Evolutionary conservation across 495 filamentous ascomycete species (phyloP).

Genomic region (Talaromyces thailandensis): DNA sequence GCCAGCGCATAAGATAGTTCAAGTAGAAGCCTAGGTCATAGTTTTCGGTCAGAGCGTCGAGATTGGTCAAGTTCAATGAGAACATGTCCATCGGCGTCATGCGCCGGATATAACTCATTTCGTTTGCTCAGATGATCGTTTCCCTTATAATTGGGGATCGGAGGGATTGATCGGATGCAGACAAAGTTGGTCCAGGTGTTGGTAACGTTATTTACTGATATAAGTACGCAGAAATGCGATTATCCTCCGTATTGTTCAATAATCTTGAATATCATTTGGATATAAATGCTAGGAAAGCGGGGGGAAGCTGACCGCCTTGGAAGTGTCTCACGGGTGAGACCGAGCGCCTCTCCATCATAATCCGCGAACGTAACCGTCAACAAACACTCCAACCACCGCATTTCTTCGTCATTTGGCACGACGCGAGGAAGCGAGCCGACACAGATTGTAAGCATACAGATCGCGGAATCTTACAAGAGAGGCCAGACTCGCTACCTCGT

Average conservation of each 20-base stretch:
- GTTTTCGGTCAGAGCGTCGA: slow-evolving; percentile 91
- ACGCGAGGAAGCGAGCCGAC: not conserved
- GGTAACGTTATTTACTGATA: not conserved
- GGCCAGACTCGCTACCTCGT: not conserved
- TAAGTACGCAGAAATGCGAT: not conserved
- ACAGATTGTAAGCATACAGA: not conserved
- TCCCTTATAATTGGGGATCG: not conserved
- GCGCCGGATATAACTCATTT: slow-evolving; percentile 61
- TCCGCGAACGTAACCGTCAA: too few species aligned
- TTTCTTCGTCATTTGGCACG: not conserved
- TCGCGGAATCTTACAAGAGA: not conserved
- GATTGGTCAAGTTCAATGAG: slow-evolving; percentile 73
- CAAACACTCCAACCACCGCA: not conserved
- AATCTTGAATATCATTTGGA: not conserved
- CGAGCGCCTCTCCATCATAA: not conserved
- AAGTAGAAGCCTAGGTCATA: slow-evolving; percentile 94
- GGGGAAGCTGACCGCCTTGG: slow-evolving; percentile 4
- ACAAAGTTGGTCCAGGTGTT: not conserved
- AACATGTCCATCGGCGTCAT: slow-evolving; percentile 68
- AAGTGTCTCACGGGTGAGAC: slow-evolving; percentile 1
- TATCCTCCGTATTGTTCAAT: not conserved
- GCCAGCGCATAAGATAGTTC: slow-evolving; percentile 91
- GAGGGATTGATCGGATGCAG: not conserved
- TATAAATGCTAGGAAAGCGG: not conserved
- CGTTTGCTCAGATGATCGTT: not conserved